Percentiles rank a stretch among this genome's conserved stretches.
Conservation (phyloP, 495 filamentous ascomycete genomes). For the Neurospora pannonica region DNA sequence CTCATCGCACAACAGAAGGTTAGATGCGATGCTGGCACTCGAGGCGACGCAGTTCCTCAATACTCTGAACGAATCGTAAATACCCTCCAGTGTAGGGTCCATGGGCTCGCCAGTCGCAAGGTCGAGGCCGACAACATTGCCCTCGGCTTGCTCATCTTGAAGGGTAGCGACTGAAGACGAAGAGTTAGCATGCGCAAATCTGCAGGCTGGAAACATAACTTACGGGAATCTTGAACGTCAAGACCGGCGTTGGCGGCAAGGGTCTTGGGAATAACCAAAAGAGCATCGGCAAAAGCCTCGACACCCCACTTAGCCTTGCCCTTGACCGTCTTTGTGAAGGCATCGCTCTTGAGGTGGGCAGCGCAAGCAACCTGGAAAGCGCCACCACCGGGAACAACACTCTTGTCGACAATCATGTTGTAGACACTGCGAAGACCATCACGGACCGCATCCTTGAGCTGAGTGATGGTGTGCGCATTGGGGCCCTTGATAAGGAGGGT, state of each 20-base stretch:
- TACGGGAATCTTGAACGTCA: constrained; percentile 88
- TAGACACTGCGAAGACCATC: constrained; percentile 92
- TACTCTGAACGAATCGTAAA: constrained; percentile 95
- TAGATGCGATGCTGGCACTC: constrained; percentile 88
- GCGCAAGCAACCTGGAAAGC: constrained; percentile 95
- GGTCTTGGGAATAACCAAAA: constrained; percentile 92
- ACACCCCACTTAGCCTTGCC: constrained; percentile 96
- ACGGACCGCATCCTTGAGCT: constrained; percentile 94
- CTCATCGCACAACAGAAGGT: constrained; percentile 93
- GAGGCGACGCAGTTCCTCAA: constrained; percentile 88
- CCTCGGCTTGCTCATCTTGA: constrained; percentile 76
- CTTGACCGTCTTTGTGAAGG: constrained; percentile 78
- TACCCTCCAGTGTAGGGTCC: constrained; percentile 88
- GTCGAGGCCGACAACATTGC: constrained; percentile 79
- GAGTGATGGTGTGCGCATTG: constrained; percentile 89
- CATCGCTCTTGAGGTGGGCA: constrained; percentile 74
- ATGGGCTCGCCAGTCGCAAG: constrained; percentile 81
- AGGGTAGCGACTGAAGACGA: constrained; percentile 57
- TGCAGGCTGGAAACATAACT: constrained; percentile 21
- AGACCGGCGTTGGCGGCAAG: constrained; percentile 93
- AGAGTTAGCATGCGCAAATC: constrained; percentile 8
- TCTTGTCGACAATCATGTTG: constrained; percentile 96
- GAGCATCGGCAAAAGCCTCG: constrained; percentile 84
- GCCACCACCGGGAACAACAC: constrained; percentile 88
- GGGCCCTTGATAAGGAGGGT: constrained; percentile 96